Evolutionary conservation across 2,329 filamentous ascomycete species (phyloP).

Genomic region (Fulvia fulva): DNA sequence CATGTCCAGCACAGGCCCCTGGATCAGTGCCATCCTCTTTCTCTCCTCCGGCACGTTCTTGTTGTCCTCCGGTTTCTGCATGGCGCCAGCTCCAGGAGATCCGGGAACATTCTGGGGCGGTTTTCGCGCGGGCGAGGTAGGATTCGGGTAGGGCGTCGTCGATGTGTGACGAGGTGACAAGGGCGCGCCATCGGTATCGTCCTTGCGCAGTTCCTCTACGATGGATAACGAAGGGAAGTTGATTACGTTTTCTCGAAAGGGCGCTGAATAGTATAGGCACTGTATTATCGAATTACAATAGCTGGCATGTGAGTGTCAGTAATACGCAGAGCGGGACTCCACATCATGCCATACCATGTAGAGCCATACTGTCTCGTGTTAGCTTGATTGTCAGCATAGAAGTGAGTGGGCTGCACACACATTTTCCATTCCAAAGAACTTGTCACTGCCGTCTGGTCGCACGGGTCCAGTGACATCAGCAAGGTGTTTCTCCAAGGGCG

Average conservation of each 20-base stretch:
- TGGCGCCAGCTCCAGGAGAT: slow-evolving; percentile 52
- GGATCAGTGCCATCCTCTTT: slow-evolving; percentile 89
- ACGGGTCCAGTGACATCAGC: slow-evolving; percentile 76
- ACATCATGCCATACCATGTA: slow-evolving; percentile 67
- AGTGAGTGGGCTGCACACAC: slow-evolving; percentile 55
- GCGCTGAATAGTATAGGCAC: slow-evolving; percentile 90
- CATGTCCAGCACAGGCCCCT: slow-evolving; percentile 81
- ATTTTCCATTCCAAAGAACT: slow-evolving; percentile 98
- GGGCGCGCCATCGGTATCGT: slow-evolving; percentile 25
- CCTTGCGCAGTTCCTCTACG: slow-evolving; percentile 61
- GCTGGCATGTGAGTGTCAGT: slow-evolving; percentile 46
- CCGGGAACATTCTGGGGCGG: slow-evolving; percentile 45
- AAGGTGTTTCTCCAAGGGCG: slow-evolving; percentile 69
- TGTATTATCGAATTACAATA: slow-evolving; percentile 99
- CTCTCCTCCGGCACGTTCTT: slow-evolving; percentile 95
- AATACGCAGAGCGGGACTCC: neutral
- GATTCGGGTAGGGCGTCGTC: slow-evolving; percentile 35
- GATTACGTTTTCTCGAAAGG: slow-evolving; percentile 90
- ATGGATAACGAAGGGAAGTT: slow-evolving; percentile 76
- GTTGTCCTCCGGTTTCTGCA: slow-evolving; percentile 77
- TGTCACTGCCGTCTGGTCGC: slow-evolving; percentile 85
- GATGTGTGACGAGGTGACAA: slow-evolving; percentile 35
- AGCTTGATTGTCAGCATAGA: slow-evolving; percentile 3
- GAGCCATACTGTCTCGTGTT: slow-evolving; percentile 73
- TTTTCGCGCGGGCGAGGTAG: slow-evolving; percentile 39